Conservation (phyloP, 441 rosid species). For the Populus hybrid region DNA sequence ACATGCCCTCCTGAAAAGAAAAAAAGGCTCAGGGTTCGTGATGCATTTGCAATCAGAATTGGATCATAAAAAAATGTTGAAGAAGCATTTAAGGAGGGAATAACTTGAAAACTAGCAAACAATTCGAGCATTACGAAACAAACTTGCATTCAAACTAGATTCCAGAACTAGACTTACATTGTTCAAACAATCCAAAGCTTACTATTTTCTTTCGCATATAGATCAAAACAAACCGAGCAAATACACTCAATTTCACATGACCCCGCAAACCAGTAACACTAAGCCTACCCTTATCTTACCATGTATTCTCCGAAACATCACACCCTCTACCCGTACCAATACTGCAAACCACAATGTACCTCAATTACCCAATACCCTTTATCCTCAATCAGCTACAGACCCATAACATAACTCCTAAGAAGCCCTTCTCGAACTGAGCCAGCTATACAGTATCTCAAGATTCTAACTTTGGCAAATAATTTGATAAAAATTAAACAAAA, state of each 20-base stretch:
- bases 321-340: not conserved
- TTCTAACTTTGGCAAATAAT: not conserved
- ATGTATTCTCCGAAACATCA: not conserved
- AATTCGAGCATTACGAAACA: not conserved
- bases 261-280: not conserved
- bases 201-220: not conserved
- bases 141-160: not conserved
- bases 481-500: not conserved
- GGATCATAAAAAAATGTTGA: not conserved
- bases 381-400: not conserved
- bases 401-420: not conserved
- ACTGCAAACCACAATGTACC: not conserved
- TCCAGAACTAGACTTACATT: not conserved
- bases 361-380: not conserved
- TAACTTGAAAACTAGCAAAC: not conserved
- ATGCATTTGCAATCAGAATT: not conserved
- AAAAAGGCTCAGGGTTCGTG: not conserved
- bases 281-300: not conserved
- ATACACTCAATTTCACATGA: not conserved
- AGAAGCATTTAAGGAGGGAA: not conserved
- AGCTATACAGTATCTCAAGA: not conserved
- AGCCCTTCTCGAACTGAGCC: not conserved
- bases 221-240: not conserved
- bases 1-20: not conserved
- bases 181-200: not conserved